A percentile compares a stretch with the other conserved stretches of the same genome.
These are phyloP conservation scores for Protea cynaroides DNA, from an alignment of 164 flowering plant genomes.

Conservation along the genomic window DNA sequence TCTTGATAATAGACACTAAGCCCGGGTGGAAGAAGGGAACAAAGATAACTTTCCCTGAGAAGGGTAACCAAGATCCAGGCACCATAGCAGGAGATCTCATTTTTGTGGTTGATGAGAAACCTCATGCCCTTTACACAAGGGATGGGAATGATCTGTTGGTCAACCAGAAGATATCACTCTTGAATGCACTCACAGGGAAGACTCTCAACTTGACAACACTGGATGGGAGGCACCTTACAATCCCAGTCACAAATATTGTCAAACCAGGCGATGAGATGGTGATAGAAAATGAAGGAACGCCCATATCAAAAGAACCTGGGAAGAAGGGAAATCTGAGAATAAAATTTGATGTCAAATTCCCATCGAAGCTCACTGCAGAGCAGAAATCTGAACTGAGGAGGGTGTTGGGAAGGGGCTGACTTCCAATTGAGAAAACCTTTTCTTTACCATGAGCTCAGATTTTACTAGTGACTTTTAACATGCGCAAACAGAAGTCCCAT, in stretches of 20 bases:
- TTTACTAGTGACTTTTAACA: too few species aligned
- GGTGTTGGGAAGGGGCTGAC: conserved; percentile 43
- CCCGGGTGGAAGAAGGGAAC: conserved; percentile 99
- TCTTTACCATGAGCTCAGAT: too few species aligned
- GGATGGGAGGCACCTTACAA: conserved; percentile 58
- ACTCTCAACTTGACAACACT: conserved; percentile 58
- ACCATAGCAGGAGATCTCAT: conserved; percentile 71
- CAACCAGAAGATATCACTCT: conserved; percentile 55
- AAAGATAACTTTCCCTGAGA: conserved; percentile 87
- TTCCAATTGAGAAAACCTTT: too few species aligned
- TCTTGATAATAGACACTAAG: conserved; percentile 73
- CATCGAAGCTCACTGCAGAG: conserved; percentile 62
- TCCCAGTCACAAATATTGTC: conserved; percentile 55
- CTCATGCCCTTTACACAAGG: conserved; percentile 68
- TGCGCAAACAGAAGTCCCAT: too few species aligned
- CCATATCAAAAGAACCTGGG: conserved; percentile 74
- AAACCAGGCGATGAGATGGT: conserved; percentile 71
- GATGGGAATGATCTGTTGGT: conserved; percentile 80
- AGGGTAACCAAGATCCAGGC: conserved; percentile 70
- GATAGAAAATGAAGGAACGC: conserved; percentile 88
- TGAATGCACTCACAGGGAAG: conserved; percentile 86
- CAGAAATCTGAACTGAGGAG: conserved; percentile 68
- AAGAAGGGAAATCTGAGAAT: conserved; percentile 72
- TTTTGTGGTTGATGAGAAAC: conserved; percentile 83
- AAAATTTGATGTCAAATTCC: conserved; percentile 73